A percentile compares a stretch with the other conserved stretches of the same genome.
phyloP scores from a whole-genome alignment of 2,329 filamentous ascomycete species.

The Botrytis pseudocinerea region DNA sequence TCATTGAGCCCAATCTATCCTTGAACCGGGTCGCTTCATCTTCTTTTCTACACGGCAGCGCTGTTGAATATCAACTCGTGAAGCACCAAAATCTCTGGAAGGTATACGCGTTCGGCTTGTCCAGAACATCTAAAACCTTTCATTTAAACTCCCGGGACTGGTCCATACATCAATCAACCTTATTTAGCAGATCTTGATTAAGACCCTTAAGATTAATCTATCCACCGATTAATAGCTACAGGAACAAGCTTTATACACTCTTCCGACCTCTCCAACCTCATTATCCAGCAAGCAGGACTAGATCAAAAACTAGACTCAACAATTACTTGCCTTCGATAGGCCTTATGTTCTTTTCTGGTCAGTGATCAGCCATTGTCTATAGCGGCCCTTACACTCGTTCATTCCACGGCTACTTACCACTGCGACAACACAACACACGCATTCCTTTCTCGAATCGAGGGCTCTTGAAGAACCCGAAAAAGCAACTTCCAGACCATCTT shows the following conservation, averaged over 20 bases:
- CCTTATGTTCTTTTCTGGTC: constrained; percentile 37
- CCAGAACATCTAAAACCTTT: constrained; percentile 31
- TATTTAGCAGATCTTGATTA: constrained; percentile 34
- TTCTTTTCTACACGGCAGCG: constrained; percentile 28
- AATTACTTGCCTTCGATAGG: constrained; percentile 33
- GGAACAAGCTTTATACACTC: constrained; percentile 29
- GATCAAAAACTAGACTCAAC: constrained; percentile 24
- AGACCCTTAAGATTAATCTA: constrained; percentile 29
- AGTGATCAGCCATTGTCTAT: constrained; percentile 35
- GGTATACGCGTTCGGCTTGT: constrained; percentile 38
- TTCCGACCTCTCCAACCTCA: constrained; percentile 27
- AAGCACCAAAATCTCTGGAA: constrained; percentile 25
- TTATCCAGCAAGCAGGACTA: constrained; percentile 25
- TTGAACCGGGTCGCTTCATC: constrained; percentile 33
- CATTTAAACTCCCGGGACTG: constrained; percentile 33
- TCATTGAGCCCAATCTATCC: constrained; percentile 33
- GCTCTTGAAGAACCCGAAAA: constrained; percentile 10
- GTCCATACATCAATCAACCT: constrained; percentile 34
- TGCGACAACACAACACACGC: constrained; percentile 5
- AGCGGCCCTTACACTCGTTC: constrained; percentile 39
- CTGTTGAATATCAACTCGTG: constrained; percentile 16
- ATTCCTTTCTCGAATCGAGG: constrained; percentile 17
- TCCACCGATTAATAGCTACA: constrained; percentile 30
- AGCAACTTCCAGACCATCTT: constrained; percentile 10
- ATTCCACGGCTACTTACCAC: constrained; percentile 33